Percentiles rank a stretch among this genome's conserved stretches.
phyloP scores from a whole-genome alignment of 139 green algal species.

The Edaphochlamys debaryana region DNA sequence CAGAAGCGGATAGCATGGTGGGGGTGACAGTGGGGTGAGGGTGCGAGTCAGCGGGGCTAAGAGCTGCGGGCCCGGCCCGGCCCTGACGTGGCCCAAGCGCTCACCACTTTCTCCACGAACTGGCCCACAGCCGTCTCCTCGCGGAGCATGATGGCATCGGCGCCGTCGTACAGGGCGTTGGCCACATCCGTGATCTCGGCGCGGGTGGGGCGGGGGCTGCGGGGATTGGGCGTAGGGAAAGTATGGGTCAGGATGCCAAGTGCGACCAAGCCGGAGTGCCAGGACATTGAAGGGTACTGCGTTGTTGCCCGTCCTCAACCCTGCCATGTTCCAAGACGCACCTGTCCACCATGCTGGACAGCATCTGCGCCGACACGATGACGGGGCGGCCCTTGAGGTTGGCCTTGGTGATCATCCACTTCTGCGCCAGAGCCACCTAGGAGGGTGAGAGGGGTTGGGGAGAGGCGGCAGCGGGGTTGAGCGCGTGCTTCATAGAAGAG shows the following conservation, averaged over 20 bases:
- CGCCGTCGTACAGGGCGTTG: conserved; percentile 79
- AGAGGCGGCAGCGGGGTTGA: no score
- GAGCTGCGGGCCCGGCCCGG: no score
- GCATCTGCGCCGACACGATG: conserved; percentile 62
- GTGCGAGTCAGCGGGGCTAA: no score
- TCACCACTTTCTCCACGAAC: conserved; percentile 37
- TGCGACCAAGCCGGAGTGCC: not conserved
- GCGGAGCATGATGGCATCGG: conserved; percentile 68
- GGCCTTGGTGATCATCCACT: conserved; percentile 65
- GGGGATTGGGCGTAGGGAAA: not conserved
- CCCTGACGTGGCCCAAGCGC: no score
- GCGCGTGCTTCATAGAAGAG: no score
- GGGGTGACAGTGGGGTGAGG: no score
- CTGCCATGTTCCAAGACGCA: no score
- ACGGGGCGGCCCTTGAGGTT: conserved; percentile 53
- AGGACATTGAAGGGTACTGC: not conserved
- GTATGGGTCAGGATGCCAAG: not conserved
- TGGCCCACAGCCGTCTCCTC: conserved; percentile 57
- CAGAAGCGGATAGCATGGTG: no score
- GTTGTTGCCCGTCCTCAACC: not conserved
- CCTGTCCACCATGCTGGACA: conserved; percentile 49
- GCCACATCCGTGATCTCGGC: conserved; percentile 86
- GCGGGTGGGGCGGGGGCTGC: conserved; percentile 65
- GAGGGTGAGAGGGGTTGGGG: not conserved
- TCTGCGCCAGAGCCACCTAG: conserved; percentile 64